A percentile compares a stretch with the other conserved stretches of the same genome.
Conservation (phyloP, 768 basidiomycete genomes). For the Tremella fuciformis region DNA sequence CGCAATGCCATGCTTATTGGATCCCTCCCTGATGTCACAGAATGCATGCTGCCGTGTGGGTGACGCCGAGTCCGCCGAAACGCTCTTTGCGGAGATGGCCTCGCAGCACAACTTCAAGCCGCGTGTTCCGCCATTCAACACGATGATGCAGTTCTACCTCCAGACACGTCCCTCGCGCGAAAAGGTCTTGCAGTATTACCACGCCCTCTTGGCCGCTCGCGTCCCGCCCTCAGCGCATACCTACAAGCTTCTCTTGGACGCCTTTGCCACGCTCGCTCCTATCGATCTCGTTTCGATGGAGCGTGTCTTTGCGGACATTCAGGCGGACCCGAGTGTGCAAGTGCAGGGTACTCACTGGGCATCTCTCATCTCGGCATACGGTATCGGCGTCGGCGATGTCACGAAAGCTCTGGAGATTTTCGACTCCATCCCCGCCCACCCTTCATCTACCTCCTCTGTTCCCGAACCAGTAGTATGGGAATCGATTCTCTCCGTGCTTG, state of each 20-base stretch:
- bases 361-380: constrained; percentile 81
- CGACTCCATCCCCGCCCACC: constrained; percentile 65
- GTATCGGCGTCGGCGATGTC: constrained; percentile 73
- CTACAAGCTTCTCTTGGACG: constrained; percentile 92
- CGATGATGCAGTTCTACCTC: constrained; percentile 94
- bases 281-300: constrained; percentile 72
- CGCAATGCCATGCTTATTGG: not conserved
- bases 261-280: constrained; percentile 80
- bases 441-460: constrained; percentile 52
- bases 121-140: constrained; percentile 88
- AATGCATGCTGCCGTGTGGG: constrained; percentile 88
- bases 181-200: constrained; percentile 71
- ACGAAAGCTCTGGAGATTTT: constrained; percentile 73
- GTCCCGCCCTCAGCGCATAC: constrained; percentile 83
- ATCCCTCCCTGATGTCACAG: constrained; percentile 20
- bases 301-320: constrained; percentile 63
- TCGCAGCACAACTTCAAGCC: constrained; percentile 71
- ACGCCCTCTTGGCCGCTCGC: constrained; percentile 61
- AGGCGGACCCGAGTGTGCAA: constrained; percentile 55
- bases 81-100: constrained; percentile 81
- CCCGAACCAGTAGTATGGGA: constrained; percentile 74
- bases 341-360: constrained; percentile 71
- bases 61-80: constrained; percentile 74
- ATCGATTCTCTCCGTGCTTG: constrained; percentile 79
- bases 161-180: constrained; percentile 82